These are phyloP conservation scores for Melocanna baccifera DNA, from an alignment of 176 grass and related monocot species.

Conservation along the genomic window DNA sequence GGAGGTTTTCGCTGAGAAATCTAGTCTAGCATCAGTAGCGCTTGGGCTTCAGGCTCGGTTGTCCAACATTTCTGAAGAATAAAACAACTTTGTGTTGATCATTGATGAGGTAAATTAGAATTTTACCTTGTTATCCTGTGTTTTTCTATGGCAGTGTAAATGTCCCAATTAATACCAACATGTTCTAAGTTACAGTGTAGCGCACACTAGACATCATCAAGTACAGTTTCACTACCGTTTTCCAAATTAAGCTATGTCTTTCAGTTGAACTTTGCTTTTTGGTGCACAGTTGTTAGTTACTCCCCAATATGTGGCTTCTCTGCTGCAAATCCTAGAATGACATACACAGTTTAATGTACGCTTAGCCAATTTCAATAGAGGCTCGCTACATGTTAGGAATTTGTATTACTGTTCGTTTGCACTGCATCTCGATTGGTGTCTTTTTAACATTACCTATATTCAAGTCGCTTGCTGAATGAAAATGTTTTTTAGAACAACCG, in stretches of 20 bases:
- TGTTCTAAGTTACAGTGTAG: background rate
- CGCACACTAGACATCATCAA: background rate
- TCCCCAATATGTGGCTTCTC: background rate
- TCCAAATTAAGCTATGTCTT: background rate
- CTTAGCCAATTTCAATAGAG: background rate
- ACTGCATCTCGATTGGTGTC: background rate
- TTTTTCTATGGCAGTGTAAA: background rate
- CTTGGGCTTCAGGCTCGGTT: slow-evolving; percentile 56
- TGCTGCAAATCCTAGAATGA: background rate
- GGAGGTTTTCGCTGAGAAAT: slow-evolving; percentile 67
- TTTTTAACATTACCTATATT: background rate
- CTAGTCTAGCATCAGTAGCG: slow-evolving; percentile 72
- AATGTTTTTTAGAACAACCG: background rate
- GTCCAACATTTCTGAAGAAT: slow-evolving; percentile 51
- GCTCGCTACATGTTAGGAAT: background rate
- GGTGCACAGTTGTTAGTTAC: background rate
- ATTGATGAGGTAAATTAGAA: slow-evolving; percentile 46
- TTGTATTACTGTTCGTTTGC: background rate
- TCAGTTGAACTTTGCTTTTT: background rate
- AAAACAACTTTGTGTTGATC: slow-evolving; percentile 29
- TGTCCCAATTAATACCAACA: background rate
- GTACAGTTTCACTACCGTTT: background rate
- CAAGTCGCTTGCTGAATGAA: background rate
- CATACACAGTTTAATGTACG: background rate
- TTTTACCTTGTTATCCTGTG: background rate